A percentile compares a stretch with the other conserved stretches of the same genome.
These are phyloP conservation scores for Lentinula raphanica DNA, from an alignment of 768 basidiomycete genomes.

Conservation along the genomic window DNA sequence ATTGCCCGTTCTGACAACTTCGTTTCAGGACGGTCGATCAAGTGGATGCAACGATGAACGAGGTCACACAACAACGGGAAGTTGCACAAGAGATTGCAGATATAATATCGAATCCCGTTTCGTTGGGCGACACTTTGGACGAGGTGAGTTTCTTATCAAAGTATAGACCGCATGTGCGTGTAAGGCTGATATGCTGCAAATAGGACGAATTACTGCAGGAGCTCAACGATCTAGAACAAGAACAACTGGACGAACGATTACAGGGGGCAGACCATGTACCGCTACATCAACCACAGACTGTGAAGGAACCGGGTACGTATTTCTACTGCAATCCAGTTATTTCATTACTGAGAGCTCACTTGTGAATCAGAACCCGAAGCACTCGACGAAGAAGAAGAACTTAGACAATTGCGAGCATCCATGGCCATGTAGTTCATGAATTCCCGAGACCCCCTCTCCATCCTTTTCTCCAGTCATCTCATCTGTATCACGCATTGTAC, in stretches of 20 bases:
- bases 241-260: slow-evolving; percentile 79
- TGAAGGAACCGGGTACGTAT: slow-evolving; percentile 44
- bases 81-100: slow-evolving; percentile 90
- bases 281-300: slow-evolving; percentile 69
- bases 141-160: slow-evolving; percentile 47
- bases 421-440: slow-evolving; percentile 64
- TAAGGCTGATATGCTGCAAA: slow-evolving; percentile 5
- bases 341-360: neutral
- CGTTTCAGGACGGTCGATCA: slow-evolving; percentile 68
- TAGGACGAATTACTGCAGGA: slow-evolving; percentile 79
- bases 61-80: slow-evolving; percentile 86
- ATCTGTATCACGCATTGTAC: slow-evolving; percentile 6
- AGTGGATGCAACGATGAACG: slow-evolving; percentile 86
- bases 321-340: neutral
- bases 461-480: slow-evolving; percentile 14
- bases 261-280: slow-evolving; percentile 87
- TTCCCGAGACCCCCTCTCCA: slow-evolving; percentile 14
- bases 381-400: slow-evolving; percentile 80
- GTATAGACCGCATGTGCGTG: neutral
- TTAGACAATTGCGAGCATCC: slow-evolving; percentile 83
- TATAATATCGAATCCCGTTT: slow-evolving; percentile 70
- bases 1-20: neutral
- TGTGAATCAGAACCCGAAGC: slow-evolving; percentile 55
- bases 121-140: slow-evolving; percentile 52
- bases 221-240: slow-evolving; percentile 84